Evolutionary conservation across 345 rosid genomes (phyloP).

Genomic region (Populus alba): DNA sequence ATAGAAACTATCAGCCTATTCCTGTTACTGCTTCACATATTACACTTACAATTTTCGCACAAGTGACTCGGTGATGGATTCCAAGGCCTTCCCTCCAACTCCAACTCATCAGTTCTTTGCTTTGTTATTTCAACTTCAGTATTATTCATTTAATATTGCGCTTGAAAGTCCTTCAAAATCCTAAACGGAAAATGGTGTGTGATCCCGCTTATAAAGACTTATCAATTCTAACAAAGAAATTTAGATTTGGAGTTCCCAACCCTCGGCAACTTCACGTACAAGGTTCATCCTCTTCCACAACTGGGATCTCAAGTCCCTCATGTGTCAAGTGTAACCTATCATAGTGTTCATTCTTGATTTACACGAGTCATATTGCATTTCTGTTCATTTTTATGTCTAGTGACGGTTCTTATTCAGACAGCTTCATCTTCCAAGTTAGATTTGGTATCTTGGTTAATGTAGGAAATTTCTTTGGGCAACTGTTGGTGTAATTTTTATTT

Average conservation of each 20-base stretch:
- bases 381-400: not conserved
- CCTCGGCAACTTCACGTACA: not conserved
- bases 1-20: constrained; percentile 30
- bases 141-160: too few relatives aligned
- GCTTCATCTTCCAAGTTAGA: not conserved
- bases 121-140: too few relatives aligned
- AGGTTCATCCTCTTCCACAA: not conserved
- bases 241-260: not conserved
- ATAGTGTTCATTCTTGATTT: not conserved
- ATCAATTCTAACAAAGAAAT: not conserved
- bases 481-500: too few relatives aligned
- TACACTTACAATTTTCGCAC: too few relatives aligned
- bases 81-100: too few relatives aligned
- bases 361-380: too few relatives aligned
- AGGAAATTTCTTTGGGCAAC: too few relatives aligned
- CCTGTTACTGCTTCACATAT: not conserved
- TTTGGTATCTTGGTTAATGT: not conserved
- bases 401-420: not conserved
- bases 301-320: not conserved
- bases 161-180: too few relatives aligned
- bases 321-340: not conserved
- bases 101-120: not conserved
- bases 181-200: not conserved
- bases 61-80: too few relatives aligned
- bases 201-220: not conserved